Base-by-base conservation (phyloP, 163 green algal species). In the Chloromonas sp. region DNA sequence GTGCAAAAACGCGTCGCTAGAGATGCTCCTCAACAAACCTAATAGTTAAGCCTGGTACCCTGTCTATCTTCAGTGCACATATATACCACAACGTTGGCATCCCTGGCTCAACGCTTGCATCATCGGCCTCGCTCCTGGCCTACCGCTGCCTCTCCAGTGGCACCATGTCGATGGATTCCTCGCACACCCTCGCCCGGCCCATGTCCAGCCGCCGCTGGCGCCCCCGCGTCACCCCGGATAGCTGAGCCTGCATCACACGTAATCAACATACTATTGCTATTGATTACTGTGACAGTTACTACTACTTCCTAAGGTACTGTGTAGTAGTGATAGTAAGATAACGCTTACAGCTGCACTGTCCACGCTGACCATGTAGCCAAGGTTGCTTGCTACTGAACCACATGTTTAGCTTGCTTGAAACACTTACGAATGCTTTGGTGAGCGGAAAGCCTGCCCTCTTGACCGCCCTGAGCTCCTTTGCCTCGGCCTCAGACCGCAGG, bases 151-250 rank as follows among this genome's bases (percentile, higher is more conserved):
- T 36, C 62, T 86, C 62, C 81, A 89, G 84, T 1, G 86, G 86
- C 59, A 3, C 11, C 57, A 89, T 76, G 86, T 87, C 84, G 5
- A 89, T 82, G 66, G 71, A 78, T 70, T 89, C 86, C 58, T 84
- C 86, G 57, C 83, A 85, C 15, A 82, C 86, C 2, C 84, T 70
- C 0, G 81, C 86, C 58, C 83, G 86, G 66, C 86, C 86, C 81
- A 89, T 81, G 86, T 89, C 86, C 76, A 89, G 86, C 5, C 86
- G 83, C 15, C 86, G 82, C 0, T 61, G 1, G 13, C 58, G 71
- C 1, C 70, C 71, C 0, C 59, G 58, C 2, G 82, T 85, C 2
- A 58, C 11, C 59, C 71, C 71, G 1, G 59, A n/a, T 60, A 81
- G 71, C 71, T 74, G 71, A 14, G 71, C 58, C 59, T 60, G 14